Percentiles rank a stretch among this genome's conserved stretches.
Conservation (phyloP, 805 yeast genomes). For the Groenewaldozyma tartarivorans region DNA sequence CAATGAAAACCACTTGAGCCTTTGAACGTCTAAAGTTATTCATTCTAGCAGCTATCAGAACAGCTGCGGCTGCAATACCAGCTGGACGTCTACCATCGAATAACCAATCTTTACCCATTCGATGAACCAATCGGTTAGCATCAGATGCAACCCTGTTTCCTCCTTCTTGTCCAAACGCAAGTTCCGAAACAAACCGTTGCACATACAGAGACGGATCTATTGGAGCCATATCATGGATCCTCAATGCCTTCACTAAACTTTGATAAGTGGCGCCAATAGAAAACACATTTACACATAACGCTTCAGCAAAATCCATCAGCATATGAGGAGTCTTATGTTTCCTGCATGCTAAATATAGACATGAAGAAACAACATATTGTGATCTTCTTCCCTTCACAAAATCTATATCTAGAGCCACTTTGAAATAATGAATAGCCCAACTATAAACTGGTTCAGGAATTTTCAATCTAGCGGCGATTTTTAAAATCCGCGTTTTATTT, state of each 20-base stretch:
- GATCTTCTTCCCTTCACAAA: conserved; percentile 97
- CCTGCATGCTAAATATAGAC: conserved; percentile 91
- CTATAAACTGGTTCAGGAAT: conserved; percentile 82
- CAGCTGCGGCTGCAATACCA: conserved; percentile 96
- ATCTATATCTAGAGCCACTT: conserved; percentile 72
- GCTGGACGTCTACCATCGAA: conserved; percentile 97
- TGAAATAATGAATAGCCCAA: conserved; percentile 83
- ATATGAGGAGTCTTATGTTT: conserved; percentile 85
- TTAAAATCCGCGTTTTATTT: conserved; percentile 69
- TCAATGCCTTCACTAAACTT: conserved; percentile 80
- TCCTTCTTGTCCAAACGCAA: conserved; percentile 64
- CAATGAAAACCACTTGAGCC: conserved; percentile 87
- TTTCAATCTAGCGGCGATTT: conserved; percentile 66
- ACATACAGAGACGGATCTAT: conserved; percentile 93
- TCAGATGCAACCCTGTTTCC: conserved; percentile 67
- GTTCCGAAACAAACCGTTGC: conserved; percentile 83
- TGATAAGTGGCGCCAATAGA: conserved; percentile 94
- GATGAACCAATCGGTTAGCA: conserved; percentile 74
- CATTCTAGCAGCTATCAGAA: conserved; percentile 91
- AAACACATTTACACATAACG: conserved; percentile 83
- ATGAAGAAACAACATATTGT: conserved; percentile 90
- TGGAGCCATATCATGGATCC: conserved; percentile 67
- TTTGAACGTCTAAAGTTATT: conserved; percentile 88
- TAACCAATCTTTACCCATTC: conserved; percentile 95
- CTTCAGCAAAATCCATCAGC: conserved; percentile 89